These are phyloP conservation scores for Phialophora expanda DNA, from an alignment of 2,329 filamentous ascomycete genomes.

Conservation along the genomic window DNA sequence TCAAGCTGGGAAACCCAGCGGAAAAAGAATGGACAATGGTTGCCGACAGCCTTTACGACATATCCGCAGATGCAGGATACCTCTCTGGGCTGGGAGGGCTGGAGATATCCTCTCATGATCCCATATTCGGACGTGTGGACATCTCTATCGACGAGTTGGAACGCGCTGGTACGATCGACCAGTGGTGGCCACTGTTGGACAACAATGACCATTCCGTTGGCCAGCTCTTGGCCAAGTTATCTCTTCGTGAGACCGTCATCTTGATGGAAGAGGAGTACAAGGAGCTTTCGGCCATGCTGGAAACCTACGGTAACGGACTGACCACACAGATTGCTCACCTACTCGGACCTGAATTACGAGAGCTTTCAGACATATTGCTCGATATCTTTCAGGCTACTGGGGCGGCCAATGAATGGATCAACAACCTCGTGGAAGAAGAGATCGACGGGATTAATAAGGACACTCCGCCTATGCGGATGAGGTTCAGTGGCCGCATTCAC, in stretches of 20 bases:
- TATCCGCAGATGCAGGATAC: slow-evolving; percentile 50
- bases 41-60: slow-evolving; percentile 51
- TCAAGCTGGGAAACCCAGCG: slow-evolving; percentile 54
- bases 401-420: slow-evolving; percentile 84
- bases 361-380: slow-evolving; percentile 46
- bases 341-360: slow-evolving; percentile 59
- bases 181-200: slow-evolving; percentile 85
- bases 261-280: slow-evolving; percentile 85
- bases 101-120: slow-evolving; percentile 55
- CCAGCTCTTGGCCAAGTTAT: slow-evolving; percentile 81
- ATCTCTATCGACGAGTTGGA: slow-evolving; percentile 80
- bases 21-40: slow-evolving; percentile 58
- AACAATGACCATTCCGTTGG: slow-evolving; percentile 77
- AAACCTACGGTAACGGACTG: slow-evolving; percentile 80
- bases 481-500: slow-evolving; percentile 68
- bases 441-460: slow-evolving; percentile 92
- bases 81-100: slow-evolving; percentile 52
- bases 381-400: slow-evolving; percentile 96
- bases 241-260: slow-evolving; percentile 87
- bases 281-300: slow-evolving; percentile 78
- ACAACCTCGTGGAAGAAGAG: slow-evolving; percentile 91
- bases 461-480: slow-evolving; percentile 66
- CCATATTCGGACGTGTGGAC: slow-evolving; percentile 68
- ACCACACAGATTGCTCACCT: slow-evolving; percentile 83
- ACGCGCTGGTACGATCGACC: slow-evolving; percentile 76